These are phyloP conservation scores for Saccharomycopsis malanga DNA, from an alignment of 805 yeast genomes.

Conservation along the genomic window DNA sequence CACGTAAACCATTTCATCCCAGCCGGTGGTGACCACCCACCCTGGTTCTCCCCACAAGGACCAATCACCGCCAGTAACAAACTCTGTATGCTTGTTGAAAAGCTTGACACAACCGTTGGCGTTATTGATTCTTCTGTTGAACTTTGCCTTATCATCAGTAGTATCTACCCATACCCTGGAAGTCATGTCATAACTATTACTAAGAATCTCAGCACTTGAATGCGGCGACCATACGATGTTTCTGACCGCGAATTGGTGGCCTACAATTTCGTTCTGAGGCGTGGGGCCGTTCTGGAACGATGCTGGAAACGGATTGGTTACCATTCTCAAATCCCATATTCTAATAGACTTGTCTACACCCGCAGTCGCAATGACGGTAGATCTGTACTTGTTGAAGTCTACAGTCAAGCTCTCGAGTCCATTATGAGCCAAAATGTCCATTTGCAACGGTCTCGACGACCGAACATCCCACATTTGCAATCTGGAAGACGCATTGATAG, in stretches of 20 bases:
- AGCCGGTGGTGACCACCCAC: conserved; percentile 89
- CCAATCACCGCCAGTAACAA: conserved; percentile 92
- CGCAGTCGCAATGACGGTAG: conserved; percentile 73
- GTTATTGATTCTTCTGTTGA: conserved; percentile 24
- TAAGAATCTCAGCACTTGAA: conserved; percentile 56
- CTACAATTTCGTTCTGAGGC: conserved; percentile 70
- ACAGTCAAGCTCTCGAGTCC: conserved; percentile 75
- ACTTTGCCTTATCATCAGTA: conserved; percentile 50
- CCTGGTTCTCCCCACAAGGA: conserved; percentile 96
- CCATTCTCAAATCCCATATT: conserved; percentile 84
- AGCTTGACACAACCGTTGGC: conserved; percentile 47
- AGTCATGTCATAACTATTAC: conserved; percentile 90
- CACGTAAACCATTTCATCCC: conserved; percentile 92
- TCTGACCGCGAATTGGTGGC: conserved; percentile 86
- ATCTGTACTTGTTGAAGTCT: conserved; percentile 88
- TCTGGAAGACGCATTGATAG: conserved; percentile 68
- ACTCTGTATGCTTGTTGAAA: conserved; percentile 73
- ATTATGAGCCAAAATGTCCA: conserved; percentile 63
- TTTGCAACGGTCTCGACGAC: conserved; percentile 47
- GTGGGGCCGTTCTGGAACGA: conserved; percentile 43
- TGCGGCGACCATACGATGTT: conserved; percentile 89
- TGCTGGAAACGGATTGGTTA: conserved; percentile 31
- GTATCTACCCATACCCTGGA: conserved; percentile 78
- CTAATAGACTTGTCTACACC: conserved; percentile 86
- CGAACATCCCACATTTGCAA: conserved; percentile 80